Evolutionary conservation across 768 basidiomycete species (phyloP), one percentile per base, ranked within the genome.

Genomic region (Mycena vulgaris): DNA sequence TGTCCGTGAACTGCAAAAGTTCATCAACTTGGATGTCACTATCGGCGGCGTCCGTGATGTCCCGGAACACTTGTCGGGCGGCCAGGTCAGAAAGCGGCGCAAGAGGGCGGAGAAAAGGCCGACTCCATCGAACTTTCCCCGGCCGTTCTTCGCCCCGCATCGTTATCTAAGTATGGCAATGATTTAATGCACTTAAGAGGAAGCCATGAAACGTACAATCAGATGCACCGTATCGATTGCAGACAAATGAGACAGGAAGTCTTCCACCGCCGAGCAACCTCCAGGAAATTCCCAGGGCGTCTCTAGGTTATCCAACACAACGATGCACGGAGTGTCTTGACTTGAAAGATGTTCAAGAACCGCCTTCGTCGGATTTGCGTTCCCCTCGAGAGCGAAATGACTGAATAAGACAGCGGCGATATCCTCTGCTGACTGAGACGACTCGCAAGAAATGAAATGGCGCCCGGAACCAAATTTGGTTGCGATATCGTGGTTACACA

Each of bases 301-400:
- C 31, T 62, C 60, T n/a, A 62, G 2, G 27, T 62, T 62, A 23
- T 62, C 60, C 27, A 62, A 25, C 19, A 62, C 60, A 8, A 62
- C 19, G 9, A 37, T 6, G 14, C 8, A 6, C 8, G 35, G 35
- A 37, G 35, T 7, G 35, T 14, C 35, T 6, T 7, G 6, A 37
- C 14, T 37, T 7, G 35, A 37, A 37, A 37, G 35, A 37, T 37
- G 14, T 7, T 37, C 14, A 14, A 37, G 35, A 37, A 37, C 14
- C 6, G 8, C 14, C 8, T 37, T 6, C 8, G 35, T 37, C 14
- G 35, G 35, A 37, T 37, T 37, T 7, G 6, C 35, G 35, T 14
- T 6, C 8, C 6, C 14, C 35, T 37, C 35, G 8, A 7, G 35
- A 6, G 35, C 6, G 14, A 37, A 37, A 37, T 37, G 35, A 7